Evolutionary conservation across 768 basidiomycete species (phyloP), one percentile per base, ranked within the genome.

Genomic region (Suillus plorans): DNA sequence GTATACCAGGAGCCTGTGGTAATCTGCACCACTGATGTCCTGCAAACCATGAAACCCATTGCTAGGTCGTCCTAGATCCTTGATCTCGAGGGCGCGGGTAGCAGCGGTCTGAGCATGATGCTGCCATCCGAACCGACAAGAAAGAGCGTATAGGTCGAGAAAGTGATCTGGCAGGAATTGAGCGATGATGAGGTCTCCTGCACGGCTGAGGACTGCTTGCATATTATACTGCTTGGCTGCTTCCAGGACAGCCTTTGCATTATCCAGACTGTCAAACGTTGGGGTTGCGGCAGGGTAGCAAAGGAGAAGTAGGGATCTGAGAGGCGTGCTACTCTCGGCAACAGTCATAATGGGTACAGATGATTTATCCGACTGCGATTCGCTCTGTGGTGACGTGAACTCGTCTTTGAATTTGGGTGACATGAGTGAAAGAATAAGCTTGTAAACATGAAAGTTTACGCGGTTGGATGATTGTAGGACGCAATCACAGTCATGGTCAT

Each of bases 1-100:
- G 66, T 82, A 84, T 41, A 78, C 73, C 55, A 80, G 77, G 42
- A 84, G 73, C 34, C 78, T 79, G 70, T 78, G 75, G 63, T 80
- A 77, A 41, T 75, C 76, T 13, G 77, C 80, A 6, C 77, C 81
- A 1, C 78, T 75, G 63, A 84, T 80, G 52, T 76, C 73, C 63
- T 77, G 78, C 25, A 84, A 74, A 66, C 82, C 82, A 20, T 76
- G 66, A 18, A 70, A 71, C 64, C 77, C 78, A 34, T 59, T 39
- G 42, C 22, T 56, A 25, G 64, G 47, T 16, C 56, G 56, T 3
- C 61, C 61, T 16, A 65, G 44, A 36, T 62, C 42, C 28, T 60
- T 34, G 25, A 60, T 64, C 49, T 63, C 61, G 61, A 78, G 67
- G 12, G 73, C 70, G 28, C 57, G 60, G 16, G 39, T 57, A 16